These are phyloP conservation scores for Petrea volubilis DNA, from an alignment of 257 asterid genomes.

Conservation along the genomic window DNA sequence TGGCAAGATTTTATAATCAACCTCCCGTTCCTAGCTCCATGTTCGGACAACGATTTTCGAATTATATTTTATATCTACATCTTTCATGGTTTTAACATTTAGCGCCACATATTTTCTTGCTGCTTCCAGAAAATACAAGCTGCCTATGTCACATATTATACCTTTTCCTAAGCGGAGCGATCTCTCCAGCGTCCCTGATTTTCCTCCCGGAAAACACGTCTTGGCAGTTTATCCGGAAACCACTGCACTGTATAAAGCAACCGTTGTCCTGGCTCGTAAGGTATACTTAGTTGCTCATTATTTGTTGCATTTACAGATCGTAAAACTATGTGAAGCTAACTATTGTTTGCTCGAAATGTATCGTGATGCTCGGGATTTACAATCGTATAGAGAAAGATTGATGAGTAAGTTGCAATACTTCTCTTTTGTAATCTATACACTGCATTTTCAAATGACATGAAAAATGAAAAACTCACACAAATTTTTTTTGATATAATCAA, in stretches of 20 bases:
- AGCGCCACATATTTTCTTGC: conserved; percentile 13
- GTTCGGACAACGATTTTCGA: background rate
- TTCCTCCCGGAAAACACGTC: conserved; percentile 85
- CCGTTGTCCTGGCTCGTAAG: conserved; percentile 89
- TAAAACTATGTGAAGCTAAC: conserved; percentile 35
- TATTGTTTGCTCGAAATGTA: conserved; percentile 28
- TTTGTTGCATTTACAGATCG: background rate
- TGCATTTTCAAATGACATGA: background rate
- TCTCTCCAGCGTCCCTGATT: conserved; percentile 66
- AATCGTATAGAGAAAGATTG: conserved; percentile 73
- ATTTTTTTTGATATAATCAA: too few relatives aligned
- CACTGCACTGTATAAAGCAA: conserved; percentile 92
- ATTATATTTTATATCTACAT: background rate
- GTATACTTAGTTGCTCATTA: conserved; percentile 35
- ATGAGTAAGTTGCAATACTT: conserved; percentile 66
- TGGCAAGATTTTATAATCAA: background rate
- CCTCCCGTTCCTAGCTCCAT: background rate
- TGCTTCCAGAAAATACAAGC: conserved; percentile 84
- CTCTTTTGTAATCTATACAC: background rate
- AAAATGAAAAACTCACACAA: too few relatives aligned
- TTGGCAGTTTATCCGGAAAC: conserved; percentile 98
- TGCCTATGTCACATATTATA: conserved; percentile 85
- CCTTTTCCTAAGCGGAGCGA: conserved; percentile 88
- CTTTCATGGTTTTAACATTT: background rate
- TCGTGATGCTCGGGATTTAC: conserved; percentile 25